Evolutionary conservation across 306 rosid genomes (phyloP), one percentile per base, ranked within the genome.

Genomic region (Medicago ruthenica): DNA sequence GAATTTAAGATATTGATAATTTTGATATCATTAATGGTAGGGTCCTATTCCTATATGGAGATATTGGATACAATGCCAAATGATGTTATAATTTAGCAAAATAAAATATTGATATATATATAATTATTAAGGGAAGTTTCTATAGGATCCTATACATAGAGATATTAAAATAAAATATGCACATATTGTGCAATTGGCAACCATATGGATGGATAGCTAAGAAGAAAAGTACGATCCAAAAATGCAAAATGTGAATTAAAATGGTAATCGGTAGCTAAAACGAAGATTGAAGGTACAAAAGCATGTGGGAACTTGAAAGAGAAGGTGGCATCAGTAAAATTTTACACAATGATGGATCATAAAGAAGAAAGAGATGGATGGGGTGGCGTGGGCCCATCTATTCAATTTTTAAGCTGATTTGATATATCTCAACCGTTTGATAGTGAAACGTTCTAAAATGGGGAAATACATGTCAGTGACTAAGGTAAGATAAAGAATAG

Each of bases 181-280:
- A 21, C 37, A 11, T 18, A 55, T 10, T 55, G 9, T 58, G 37
- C n/a, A 58, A 24, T 22, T 58, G 8, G 11, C 37, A 11, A 11
- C 8, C 3, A 21, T 58, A 8, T 59, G 1, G 36, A 69, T 11
- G 63, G 64, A 42, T 45, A 74, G 73, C 40, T 24, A n/a, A 22
- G 50, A 13, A 55, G 13, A 15, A 16, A 68, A 70, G 77, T 72
- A 76, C 74, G 4, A 51, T 59, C 48, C 4, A 14, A 76, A 31
- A 55, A 21, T 42, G 67, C 63, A 53, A 53, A 66, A 39, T 36
- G 37, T 45, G 83, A 68, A 36, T 76, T 37, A 51, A 76, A 81
- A 81, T 44, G 74, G 83, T 63, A 81, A 74, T 37, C 37, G n/a
- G 67, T 37, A 40, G 83, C 69, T 75, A 57, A 66, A 78, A 77